Evolutionary conservation across 805 yeast species (phyloP).

Genomic region (Schwanniomyces polymorphus): DNA sequence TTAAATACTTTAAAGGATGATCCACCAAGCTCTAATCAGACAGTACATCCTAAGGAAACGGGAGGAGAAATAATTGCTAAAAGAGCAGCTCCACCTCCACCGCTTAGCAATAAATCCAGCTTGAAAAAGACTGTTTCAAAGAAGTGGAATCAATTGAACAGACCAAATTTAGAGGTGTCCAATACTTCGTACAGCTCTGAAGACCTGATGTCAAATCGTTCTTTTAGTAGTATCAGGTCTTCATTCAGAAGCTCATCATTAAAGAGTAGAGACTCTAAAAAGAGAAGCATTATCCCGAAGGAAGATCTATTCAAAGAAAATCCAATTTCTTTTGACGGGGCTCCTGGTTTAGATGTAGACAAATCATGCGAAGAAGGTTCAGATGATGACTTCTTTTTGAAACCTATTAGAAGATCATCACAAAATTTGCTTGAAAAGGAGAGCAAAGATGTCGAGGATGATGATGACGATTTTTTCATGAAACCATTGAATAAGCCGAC

Average conservation of each 20-base stretch:
- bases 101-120: constrained; percentile 23
- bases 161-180: background rate
- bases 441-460: constrained; percentile 3
- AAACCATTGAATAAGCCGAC: constrained; percentile 11
- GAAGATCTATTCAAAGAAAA: constrained; percentile 68
- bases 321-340: constrained; percentile 70
- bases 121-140: constrained; percentile 5
- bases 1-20: constrained; percentile 27
- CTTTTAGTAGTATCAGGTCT: constrained; percentile 7
- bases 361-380: constrained; percentile 23
- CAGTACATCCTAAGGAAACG: constrained; percentile 1
- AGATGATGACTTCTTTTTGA: constrained; percentile 28
- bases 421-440: background rate
- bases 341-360: constrained; percentile 42
- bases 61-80: constrained; percentile 54
- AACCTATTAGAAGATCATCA: constrained; percentile 8
- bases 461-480: constrained; percentile 17
- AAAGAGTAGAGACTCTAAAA: constrained; percentile 5
- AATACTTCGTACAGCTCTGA: constrained; percentile 7
- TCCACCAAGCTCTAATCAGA: background rate
- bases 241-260: constrained; percentile 1
- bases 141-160: background rate
- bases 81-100: constrained; percentile 74
- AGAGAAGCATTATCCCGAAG: constrained; percentile 8
- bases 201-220: constrained; percentile 9